Base-by-base conservation (phyloP, 805 yeast species). In the Candida insectorum region DNA sequence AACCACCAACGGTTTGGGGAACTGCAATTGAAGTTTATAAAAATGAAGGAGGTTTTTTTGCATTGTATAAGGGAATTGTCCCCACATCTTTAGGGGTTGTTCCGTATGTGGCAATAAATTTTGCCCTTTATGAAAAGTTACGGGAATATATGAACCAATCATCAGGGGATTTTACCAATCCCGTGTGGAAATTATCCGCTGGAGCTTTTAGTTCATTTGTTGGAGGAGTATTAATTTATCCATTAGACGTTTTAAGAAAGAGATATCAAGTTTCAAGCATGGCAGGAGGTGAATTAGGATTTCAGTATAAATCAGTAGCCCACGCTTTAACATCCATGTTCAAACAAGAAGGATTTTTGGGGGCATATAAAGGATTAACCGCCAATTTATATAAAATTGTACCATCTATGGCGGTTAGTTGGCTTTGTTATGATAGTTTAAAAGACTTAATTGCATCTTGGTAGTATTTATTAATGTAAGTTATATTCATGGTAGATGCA, bases 51-150 rank as follows among this genome's bases (percentile, higher is more conserved):
- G 96, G 96, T 0, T 16, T 86, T 6, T 40, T 52, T 2, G 95
- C 88, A 0, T 64, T 91, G 11, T 91, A 85, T 54, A 69, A 89
- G 32, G 98, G 98, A 3, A 67, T 89, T 9, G 65, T 81, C 41
- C 96, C 97, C n/a, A 91, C 97, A 0, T 77, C 89, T 1, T 60
- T 85, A 37, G 97, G 97, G 2, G 96, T 93, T 14, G 97, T 96
- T 1, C 97, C 97, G 1, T 93, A 89, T 52, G 96, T 87, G 20
- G 96, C 96, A 4, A 73, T 91, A 33, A 91, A 89, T 59, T 91
- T 91, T 54, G 82, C 96, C 2, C 78, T 87, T 28, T 91, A 89
- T 64, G 97, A 93, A 52, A 78, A 75, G 40, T 52, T 88, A 44
- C 77, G 88, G 41, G 93, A 81, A 39, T 51, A 64, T 33, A 60